A percentile compares a stretch with the other conserved stretches of the same genome.
Evolutionary conservation across 768 basidiomycete genomes (phyloP).

Genomic region (Leucocoprinus leucothites): DNA sequence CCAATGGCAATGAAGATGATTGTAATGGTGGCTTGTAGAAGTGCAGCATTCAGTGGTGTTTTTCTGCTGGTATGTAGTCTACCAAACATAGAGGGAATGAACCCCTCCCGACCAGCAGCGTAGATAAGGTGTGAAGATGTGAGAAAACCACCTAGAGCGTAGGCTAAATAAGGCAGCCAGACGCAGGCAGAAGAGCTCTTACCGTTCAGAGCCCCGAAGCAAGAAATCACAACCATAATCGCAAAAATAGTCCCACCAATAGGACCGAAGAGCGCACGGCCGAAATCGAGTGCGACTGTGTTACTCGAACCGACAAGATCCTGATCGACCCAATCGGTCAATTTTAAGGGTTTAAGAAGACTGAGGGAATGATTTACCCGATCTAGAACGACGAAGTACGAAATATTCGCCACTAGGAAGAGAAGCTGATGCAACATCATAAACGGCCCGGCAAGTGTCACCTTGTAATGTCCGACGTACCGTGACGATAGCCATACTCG

Average conservation of each 20-base stretch:
- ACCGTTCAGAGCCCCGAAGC: slow-evolving; percentile 94
- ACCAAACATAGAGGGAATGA: slow-evolving; percentile 82
- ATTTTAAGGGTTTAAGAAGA: slow-evolving; percentile 3
- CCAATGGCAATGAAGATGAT: slow-evolving; percentile 79
- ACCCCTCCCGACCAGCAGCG: slow-evolving; percentile 85
- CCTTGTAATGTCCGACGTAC: slow-evolving; percentile 35
- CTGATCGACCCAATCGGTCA: slow-evolving; percentile 25
- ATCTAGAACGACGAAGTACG: slow-evolving; percentile 93
- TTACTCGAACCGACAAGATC: slow-evolving; percentile 73
- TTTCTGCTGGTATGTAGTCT: slow-evolving; percentile 67
- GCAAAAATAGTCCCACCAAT: slow-evolving; percentile 88
- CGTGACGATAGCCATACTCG: slow-evolving; percentile 82
- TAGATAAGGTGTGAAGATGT: slow-evolving; percentile 84
- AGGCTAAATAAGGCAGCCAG: not conserved
- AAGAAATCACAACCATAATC: slow-evolving; percentile 88
- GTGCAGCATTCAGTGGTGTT: slow-evolving; percentile 87
- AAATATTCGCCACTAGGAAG: slow-evolving; percentile 79
- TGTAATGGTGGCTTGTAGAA: slow-evolving; percentile 74
- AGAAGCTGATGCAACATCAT: slow-evolving; percentile 44
- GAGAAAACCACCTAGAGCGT: slow-evolving; percentile 56
- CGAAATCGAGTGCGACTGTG: slow-evolving; percentile 90
- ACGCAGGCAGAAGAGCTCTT: slow-evolving; percentile 7
- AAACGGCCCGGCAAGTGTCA: not conserved
- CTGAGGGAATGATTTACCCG: slow-evolving; percentile 39
- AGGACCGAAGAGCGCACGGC: slow-evolving; percentile 79